Evolutionary conservation across 805 yeast species (phyloP), one percentile per base, ranked within the genome.

Genomic region (Saccharomycopsis sp.): DNA sequence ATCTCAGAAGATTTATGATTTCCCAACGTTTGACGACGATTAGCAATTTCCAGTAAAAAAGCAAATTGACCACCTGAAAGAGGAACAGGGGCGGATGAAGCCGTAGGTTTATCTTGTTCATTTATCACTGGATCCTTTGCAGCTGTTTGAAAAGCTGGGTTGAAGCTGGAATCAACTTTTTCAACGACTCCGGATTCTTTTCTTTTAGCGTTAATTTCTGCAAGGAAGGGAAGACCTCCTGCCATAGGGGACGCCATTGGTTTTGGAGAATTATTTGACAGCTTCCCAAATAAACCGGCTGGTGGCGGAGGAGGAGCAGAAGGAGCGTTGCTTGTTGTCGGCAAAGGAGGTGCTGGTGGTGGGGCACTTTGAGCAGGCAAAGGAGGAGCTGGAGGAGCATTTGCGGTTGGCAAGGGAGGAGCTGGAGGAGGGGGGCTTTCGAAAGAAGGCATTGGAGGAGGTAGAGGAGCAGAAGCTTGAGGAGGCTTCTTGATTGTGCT

Each of bases 131-230:
- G 42, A 4, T 54, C 54, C 21, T 31, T n/a, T 5, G 31, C 31
- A 28, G 31, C 31, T n/a, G n/a, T n/a, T n/a, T n/a, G n/a, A n/a
- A n/a, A n/a, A n/a, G 17, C 6, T 12, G 58, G 53, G 5, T 34
- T 41, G 45, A 49, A 45, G 39, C 41, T 39, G 17, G 47, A 31
- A 9, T 56, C 56, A 9, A 55, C 56, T 3, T 58, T 52, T 40
- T 66, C 74, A n/a, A 74, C 62, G 12, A 72, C 77, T 52, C 62
- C 53, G 1, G 67, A 44, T 17, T 75, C 76, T 46, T 69, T 64
- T 54, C 80, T 62, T 52, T 69, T 72, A 30, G 69, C 65, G 45
- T 74, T 72, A 36, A 76, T 75, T 44, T 74, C 72, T 1, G 75
- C 75, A 36, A 75, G 61, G 49, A 76, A 75, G 5, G 83, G 81